Evolutionary conservation across 1,284 basidiomycete species (phyloP).

Genomic region (Peniophora sp.): DNA sequence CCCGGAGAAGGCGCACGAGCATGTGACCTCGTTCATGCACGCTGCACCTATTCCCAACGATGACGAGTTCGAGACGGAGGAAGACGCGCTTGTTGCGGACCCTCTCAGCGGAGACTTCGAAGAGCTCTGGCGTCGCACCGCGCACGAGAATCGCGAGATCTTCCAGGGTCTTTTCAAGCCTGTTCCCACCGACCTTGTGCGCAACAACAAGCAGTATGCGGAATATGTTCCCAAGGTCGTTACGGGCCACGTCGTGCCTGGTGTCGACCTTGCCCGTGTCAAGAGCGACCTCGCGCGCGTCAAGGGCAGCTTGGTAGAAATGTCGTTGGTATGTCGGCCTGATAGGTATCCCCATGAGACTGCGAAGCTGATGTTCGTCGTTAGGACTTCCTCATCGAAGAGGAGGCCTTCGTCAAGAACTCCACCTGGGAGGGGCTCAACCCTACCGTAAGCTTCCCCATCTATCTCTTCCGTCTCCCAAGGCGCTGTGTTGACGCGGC

Average conservation of each 20-base stretch:
- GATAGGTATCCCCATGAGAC: not conserved
- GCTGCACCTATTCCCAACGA: constrained; percentile 65
- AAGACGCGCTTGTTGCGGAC: constrained; percentile 74
- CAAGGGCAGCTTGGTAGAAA: constrained; percentile 68
- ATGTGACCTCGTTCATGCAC: constrained; percentile 64
- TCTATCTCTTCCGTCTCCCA: constrained; percentile 52
- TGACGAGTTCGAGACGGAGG: constrained; percentile 51
- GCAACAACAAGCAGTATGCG: constrained; percentile 72
- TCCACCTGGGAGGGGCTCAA: constrained; percentile 68
- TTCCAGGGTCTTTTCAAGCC: constrained; percentile 80
- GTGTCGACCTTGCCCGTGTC: constrained; percentile 53
- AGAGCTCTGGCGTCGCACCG: constrained; percentile 65
- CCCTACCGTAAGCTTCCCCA: constrained; percentile 55
- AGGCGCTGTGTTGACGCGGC: no score
- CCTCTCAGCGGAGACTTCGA: constrained; percentile 61
- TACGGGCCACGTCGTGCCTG: constrained; percentile 75
- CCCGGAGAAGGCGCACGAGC: constrained; percentile 27
- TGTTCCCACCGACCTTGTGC: constrained; percentile 76
- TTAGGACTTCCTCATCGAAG: constrained; percentile 77
- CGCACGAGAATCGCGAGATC: constrained; percentile 70
- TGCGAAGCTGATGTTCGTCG: not conserved
- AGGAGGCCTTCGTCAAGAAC: constrained; percentile 64
- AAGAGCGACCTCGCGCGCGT: constrained; percentile 71
- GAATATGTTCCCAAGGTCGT: constrained; percentile 68
- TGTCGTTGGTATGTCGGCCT: constrained; percentile 49